phyloP scores from a whole-genome alignment of 2,329 filamentous ascomycete species.

The Blastomyces percursus region DNA sequence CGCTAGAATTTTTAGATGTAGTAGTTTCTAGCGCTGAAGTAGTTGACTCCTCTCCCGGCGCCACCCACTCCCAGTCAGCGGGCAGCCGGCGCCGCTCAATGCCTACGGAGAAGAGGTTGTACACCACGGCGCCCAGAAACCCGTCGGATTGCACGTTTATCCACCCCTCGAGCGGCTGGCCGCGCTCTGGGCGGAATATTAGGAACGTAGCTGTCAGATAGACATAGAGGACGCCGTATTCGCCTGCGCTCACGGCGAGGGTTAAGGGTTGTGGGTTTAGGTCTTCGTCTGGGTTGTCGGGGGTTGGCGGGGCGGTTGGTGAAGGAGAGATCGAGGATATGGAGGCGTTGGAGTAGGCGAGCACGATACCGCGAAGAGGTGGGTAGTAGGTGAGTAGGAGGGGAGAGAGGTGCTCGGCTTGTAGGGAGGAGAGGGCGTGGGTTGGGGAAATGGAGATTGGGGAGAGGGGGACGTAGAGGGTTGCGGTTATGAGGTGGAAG shows the following conservation, averaged over 20 bases:
- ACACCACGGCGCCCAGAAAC: conserved; percentile 78
- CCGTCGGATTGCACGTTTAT: conserved; percentile 82
- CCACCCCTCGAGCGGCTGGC: conserved; percentile 64
- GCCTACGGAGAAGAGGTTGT: conserved; percentile 83
- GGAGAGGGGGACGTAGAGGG: conserved; percentile 55
- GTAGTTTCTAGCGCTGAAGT: conserved; percentile 1
- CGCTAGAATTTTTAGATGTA: background rate
- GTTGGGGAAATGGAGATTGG: conserved; percentile 44
- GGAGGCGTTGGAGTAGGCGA: conserved; percentile 42
- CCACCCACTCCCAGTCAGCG: conserved; percentile 66
- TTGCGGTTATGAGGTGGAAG: conserved; percentile 68
- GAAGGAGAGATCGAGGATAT: conserved; percentile 27
- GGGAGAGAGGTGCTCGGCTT: conserved; percentile 51
- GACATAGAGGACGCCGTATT: conserved; percentile 75
- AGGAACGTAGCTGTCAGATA: conserved; percentile 85
- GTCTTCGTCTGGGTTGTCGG: conserved; percentile 19
- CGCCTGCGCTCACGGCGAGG: conserved; percentile 47
- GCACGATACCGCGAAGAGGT: conserved; percentile 46
- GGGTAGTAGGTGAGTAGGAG: conserved; percentile 54
- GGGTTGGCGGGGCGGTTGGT: conserved; percentile 15
- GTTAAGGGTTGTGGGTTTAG: conserved; percentile 30
- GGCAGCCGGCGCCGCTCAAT: conserved; percentile 71
- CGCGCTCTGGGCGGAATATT: conserved; percentile 64
- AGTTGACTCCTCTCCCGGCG: conserved; percentile 36
- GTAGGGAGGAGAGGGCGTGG: conserved; percentile 46